phyloP scores from a whole-genome alignment of 257 asterid species.

The Nicotiana sylvestris region DNA sequence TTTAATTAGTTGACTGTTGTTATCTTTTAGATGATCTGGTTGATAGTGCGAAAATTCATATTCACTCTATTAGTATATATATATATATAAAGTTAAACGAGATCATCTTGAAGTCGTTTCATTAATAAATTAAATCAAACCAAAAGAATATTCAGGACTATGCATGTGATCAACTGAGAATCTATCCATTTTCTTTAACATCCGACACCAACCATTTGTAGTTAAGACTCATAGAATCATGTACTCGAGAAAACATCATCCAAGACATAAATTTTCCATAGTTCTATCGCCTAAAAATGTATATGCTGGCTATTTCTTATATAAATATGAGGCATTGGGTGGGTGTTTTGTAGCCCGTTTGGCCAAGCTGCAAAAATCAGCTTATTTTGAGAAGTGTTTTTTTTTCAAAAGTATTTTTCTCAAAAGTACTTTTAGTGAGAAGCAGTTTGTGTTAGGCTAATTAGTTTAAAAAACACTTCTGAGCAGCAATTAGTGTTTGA shows the following conservation, averaged over 20 bases:
- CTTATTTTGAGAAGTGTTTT: no score
- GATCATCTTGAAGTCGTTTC: not conserved
- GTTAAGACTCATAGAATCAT: not conserved
- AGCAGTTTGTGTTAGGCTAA: no score
- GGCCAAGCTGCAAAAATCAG: no score
- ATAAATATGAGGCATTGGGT: no score
- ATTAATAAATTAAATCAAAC: not conserved
- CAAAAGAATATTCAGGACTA: not conserved
- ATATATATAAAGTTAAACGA: not conserved
- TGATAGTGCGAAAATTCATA: not conserved
- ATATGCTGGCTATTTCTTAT: not conserved
- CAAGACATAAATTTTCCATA: not conserved
- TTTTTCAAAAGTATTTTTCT: no score
- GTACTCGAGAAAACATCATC: not conserved
- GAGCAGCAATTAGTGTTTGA: no score
- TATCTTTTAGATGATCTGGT: not conserved
- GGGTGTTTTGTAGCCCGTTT: no score
- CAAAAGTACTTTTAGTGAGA: no score
- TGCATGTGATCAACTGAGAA: not conserved
- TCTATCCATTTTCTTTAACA: not conserved
- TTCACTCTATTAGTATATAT: not conserved
- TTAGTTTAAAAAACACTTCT: no score
- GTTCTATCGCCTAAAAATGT: not conserved
- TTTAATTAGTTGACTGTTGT: no score
- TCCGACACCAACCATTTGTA: constrained; percentile 8